These are phyloP conservation scores for Colletotrichum camelliae DNA, from an alignment of 2,329 filamentous ascomycete species.

Conservation along the genomic window DNA sequence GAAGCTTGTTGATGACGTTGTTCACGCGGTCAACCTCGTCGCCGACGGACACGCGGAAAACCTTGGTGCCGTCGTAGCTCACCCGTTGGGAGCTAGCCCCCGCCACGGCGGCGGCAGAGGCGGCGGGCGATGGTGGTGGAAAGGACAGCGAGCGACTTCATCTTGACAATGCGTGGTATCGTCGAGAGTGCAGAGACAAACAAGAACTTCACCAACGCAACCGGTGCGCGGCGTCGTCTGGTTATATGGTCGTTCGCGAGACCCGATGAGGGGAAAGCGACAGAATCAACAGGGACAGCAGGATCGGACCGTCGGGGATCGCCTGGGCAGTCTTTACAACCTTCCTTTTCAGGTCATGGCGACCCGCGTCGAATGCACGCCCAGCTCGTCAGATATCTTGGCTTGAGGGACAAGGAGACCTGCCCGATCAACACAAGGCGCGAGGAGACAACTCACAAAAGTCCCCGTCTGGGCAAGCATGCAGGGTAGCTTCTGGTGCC, in stretches of 20 bases:
- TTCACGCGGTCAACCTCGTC: slow-evolving; percentile 36
- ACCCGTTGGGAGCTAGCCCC: slow-evolving; percentile 22
- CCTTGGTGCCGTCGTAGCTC: slow-evolving; percentile 51
- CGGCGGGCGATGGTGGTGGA: slow-evolving; percentile 7
- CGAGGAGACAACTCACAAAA: neutral
- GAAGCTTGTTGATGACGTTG: slow-evolving; percentile 37
- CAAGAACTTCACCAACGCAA: neutral
- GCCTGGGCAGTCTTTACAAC: neutral
- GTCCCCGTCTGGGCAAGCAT: neutral
- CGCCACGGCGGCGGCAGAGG: slow-evolving; percentile 16
- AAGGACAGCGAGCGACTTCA: slow-evolving; percentile 17
- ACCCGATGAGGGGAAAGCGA: neutral
- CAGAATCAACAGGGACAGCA: neutral
- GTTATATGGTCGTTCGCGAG: neutral
- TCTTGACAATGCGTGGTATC: neutral
- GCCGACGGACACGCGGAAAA: slow-evolving; percentile 44
- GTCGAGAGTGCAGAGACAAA: neutral
- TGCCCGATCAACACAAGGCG: slow-evolving; percentile 7
- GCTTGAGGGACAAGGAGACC: neutral
- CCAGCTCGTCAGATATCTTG: neutral
- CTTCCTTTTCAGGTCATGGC: slow-evolving; percentile 12
- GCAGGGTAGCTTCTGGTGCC: neutral
- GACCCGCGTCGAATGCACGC: neutral
- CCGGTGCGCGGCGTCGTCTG: neutral
- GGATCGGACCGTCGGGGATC: neutral